Base-by-base conservation (phyloP, 257 asterid genomes). In the Euphrasia confusa region DNA sequence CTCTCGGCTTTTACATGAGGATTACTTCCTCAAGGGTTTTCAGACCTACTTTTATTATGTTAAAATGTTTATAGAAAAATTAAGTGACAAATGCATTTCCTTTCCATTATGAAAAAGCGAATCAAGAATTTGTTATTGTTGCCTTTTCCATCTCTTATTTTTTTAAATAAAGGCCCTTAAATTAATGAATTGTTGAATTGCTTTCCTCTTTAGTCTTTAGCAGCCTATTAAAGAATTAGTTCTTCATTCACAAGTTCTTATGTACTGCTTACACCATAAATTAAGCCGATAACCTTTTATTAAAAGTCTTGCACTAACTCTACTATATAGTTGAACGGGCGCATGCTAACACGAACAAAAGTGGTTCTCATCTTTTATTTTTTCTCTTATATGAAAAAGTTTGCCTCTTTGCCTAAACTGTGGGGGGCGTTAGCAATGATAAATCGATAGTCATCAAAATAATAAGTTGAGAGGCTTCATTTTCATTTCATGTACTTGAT, bases 51-150 rank as follows among this genome's bases (percentile, higher is more conserved):
- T 50, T 64, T 39, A 42, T 10, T 26, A 37, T 61, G 21, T 64
- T 58, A 44, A 28, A 67, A 67, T 64, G 60, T 56, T 60, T 64
- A 27, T 21, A 21, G 24, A 21, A 0, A 61, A 42, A 63, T 68
- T 56, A 71, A 71, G 77, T 66, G 63, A 27, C 57, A 49, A 61
- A 58, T 72, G 78, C 81, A 81, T 82, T 84, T 75, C 77, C 52
- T 21, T 21, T 21, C 24, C 82, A 71, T 80, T 65, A 69, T 63
- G 52, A 58, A 69, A 83, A 80, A 56, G 79, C 62, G 65, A 61
- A 74, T 70, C 70, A 64, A 59, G 78, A 79, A 53, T 59, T 75
- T 21, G 24, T 21, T 21, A 0, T 21, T 21, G 24, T 21, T 21
- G 24, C 24, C 24, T 21, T 21, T 21, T 21, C 24, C 24, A 21